Evolutionary conservation across 768 basidiomycete species (phyloP), one percentile per base, ranked within the genome.

Genomic region (Aureoboletus auriporus): DNA sequence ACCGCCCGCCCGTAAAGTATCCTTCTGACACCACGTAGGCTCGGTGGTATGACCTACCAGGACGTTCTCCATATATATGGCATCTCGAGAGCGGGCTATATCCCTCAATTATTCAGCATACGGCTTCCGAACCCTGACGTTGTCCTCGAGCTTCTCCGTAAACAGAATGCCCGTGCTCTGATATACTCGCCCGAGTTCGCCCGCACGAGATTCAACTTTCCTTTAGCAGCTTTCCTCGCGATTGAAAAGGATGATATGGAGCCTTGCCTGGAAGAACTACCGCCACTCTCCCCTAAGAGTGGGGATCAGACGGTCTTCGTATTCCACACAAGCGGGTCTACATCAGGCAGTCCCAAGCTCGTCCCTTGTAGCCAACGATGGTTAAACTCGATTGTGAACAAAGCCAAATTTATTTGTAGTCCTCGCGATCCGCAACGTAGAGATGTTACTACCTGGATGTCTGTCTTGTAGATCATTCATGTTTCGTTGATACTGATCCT

Each of bases 281-380:
- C 80, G 27, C 66, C 67, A 16, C 66, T 80, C 34, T 64, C 69
- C 54, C 65, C 57, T 46, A 62, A 48, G 44, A 53, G 48, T 44
- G 67, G 55, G 29, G 66, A 70, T 47, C 80, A 83, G 44, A 64
- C 71, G 26, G 75, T 75, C 39, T 81, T 89, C 71, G 71, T 88
- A 45, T 89, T 87, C 73, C 88, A 88, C 64, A 89, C 88, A 9
- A 84, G 82, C 50, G 88, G 88, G 13, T 89, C 86, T 34, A 89
- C 88, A 7, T 89, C 86, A n/a, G 87, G 86, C 42, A 84, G 80
- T 58, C 88, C 88, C 0, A 89, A 88, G 60, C 80, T 89, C 26
- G 83, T 90, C 0, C 85, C 80, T 13, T 83, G 83, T 67, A 84
- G 69, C 57, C 80, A 79, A 55, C 75, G 69, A 27, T 89, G 87